These are phyloP conservation scores for Trapa incisa DNA, from an alignment of 345 rosid species.

Conservation along the genomic window DNA sequence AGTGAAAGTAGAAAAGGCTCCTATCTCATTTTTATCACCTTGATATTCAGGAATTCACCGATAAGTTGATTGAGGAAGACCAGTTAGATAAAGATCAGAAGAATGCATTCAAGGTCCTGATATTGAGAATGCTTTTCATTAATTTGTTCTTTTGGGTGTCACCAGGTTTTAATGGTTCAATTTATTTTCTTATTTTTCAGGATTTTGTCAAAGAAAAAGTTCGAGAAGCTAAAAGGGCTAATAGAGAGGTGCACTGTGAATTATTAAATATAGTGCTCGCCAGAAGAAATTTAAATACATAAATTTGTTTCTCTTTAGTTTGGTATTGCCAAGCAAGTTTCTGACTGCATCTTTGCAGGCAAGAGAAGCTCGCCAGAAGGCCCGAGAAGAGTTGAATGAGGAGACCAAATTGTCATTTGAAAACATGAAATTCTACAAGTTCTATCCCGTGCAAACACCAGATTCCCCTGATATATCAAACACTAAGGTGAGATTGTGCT, in stretches of 20 bases:
- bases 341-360: conserved; percentile 29
- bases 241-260: conserved; percentile 46
- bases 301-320: conserved; percentile 1
- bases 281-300: no score
- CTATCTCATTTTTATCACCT: not conserved
- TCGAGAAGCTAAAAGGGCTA: conserved; percentile 77
- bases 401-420: conserved; percentile 53
- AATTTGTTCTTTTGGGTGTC: not conserved
- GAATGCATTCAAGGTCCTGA: conserved; percentile 67
- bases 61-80: conserved; percentile 50
- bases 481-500: conserved; percentile 40
- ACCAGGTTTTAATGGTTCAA: not conserved
- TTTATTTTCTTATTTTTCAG: conserved; percentile 20
- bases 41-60: conserved; percentile 49
- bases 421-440: conserved; percentile 78
- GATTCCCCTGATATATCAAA: conserved; percentile 65
- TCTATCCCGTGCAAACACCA: conserved; percentile 63
- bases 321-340: conserved; percentile 5
- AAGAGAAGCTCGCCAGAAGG: conserved; percentile 70
- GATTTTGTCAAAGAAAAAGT: conserved; percentile 72
- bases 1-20: not conserved
- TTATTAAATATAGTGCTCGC: not conserved
- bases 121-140: not conserved
- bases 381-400: conserved; percentile 72
- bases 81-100: conserved; percentile 61